Evolutionary conservation across 441 rosid genomes (phyloP).

Genomic region (Eutrema salsugineum): DNA sequence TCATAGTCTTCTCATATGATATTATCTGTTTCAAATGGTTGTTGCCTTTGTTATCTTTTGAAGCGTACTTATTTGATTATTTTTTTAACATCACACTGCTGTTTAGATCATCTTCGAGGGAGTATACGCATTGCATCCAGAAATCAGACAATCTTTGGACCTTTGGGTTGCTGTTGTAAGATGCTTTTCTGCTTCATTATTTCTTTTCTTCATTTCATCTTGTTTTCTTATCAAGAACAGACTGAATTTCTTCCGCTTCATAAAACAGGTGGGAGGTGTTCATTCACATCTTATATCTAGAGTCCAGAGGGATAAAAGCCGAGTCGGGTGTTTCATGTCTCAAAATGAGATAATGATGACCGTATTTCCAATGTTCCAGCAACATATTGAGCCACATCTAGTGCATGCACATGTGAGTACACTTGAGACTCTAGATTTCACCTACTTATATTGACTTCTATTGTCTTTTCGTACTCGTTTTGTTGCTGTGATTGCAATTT

Average conservation of each 20-base stretch:
- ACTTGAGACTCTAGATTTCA: conserved; percentile 20
- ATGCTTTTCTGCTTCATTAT: conserved; percentile 27
- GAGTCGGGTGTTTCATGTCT: conserved; percentile 84
- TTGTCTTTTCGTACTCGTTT: background rate
- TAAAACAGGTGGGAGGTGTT: conserved; percentile 94
- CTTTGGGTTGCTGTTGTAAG: conserved; percentile 99
- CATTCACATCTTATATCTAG: conserved; percentile 97
- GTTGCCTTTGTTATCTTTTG: conserved; percentile 1
- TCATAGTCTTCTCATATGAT: background rate
- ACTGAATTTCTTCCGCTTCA: conserved; percentile 24
- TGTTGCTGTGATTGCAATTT: background rate
- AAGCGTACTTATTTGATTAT: background rate
- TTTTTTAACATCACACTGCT: conserved; percentile 6
- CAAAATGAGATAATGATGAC: conserved; percentile 99
- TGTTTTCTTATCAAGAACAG: conserved; percentile 9
- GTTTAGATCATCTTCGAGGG: conserved; percentile 94
- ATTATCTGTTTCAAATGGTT: background rate
- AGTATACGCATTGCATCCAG: conserved; percentile 96
- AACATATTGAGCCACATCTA: conserved; percentile 97
- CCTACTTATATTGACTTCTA: background rate
- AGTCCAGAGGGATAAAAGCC: conserved; percentile 98
- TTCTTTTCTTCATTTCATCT: background rate
- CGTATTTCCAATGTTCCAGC: conserved; percentile 99
- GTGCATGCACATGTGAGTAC: conserved; percentile 97
- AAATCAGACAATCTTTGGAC: conserved; percentile 85